Evolutionary conservation across 345 rosid genomes (phyloP), one percentile per base, ranked within the genome.

Genomic region (Carallia pectinifolia): DNA sequence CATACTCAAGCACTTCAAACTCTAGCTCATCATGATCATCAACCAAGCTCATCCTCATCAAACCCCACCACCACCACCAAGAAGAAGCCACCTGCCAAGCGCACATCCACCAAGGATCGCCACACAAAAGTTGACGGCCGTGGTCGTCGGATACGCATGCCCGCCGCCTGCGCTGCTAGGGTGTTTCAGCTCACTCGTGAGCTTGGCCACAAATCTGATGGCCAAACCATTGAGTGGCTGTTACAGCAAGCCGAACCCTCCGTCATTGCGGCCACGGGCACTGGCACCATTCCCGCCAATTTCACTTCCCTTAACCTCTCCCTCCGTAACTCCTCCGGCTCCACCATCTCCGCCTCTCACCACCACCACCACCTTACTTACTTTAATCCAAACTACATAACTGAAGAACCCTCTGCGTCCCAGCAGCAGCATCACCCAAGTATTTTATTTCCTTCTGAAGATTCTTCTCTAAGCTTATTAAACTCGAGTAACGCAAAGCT

Each of bases 51-150:
- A 47, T 39, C 69, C 69, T 47, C 67, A 4, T 23, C 71, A 15
- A 9, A 17, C n/a, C 66, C 53, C 53, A 1, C 78, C 66, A 90
- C 78, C 66, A 90, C 34, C 34, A 33, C 34, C 34, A 33, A 33
- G 34, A 33, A 89, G 87, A 89, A 86, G 56, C 75, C 88, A 0
- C 84, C 85, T n/a, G 89, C 96, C 0, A 90, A 87, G 66, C 80
- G 97, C 53, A 71, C 88, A 55, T 85, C 96, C 7, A 85, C 94
- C 19, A 92, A 88, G 67, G 97, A 92, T 78, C 81, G 97, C 61
- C 97, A 92, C 88, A 92, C 97, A 73, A 92, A 92, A 79, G 97
- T 92, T 16, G 96, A 92, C 15, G 97, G 97, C 50, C 96, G 97
- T 0, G 97, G 97, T 36, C 92, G 97, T 58, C 85, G 97, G 83